Conservation (phyloP, 768 basidiomycete species). For the Crepidotus variabilis region DNA sequence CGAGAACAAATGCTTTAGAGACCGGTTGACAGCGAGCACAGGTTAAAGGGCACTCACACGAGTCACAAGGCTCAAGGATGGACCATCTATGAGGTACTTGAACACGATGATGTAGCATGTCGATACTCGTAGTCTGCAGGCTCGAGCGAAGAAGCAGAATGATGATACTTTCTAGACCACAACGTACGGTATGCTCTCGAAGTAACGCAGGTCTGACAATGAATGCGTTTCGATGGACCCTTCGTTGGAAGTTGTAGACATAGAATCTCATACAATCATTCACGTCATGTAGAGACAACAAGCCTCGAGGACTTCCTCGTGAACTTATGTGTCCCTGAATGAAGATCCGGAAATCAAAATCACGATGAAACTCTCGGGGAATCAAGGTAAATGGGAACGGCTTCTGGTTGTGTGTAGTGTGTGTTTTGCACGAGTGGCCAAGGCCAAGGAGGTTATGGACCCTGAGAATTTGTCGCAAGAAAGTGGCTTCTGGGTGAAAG, state of each 20-base stretch:
- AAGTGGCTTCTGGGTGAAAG: not conserved
- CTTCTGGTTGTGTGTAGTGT: not conserved
- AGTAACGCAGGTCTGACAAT: not conserved
- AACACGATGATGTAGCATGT: not conserved
- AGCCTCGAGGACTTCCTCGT: not conserved
- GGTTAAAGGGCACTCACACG: not conserved
- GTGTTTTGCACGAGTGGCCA: not conserved
- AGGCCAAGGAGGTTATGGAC: not conserved
- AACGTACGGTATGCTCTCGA: not conserved
- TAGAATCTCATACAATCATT: no score
- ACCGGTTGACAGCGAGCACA: not conserved
- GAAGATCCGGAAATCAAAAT: not conserved
- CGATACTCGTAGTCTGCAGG: not conserved
- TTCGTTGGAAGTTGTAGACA: not conserved
- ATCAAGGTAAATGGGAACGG: not conserved
- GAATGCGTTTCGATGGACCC: not conserved
- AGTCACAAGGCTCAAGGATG: not conserved
- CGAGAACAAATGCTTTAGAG: not conserved
- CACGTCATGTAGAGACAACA: not conserved
- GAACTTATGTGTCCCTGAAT: not conserved
- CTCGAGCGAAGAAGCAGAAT: not conserved
- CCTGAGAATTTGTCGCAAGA: not conserved
- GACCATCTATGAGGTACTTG: not conserved
- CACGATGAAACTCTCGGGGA: not conserved
- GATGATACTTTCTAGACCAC: not conserved